Percentiles rank a stretch among this genome's conserved stretches.
These are phyloP conservation scores for Schrenkiella parvula DNA, from an alignment of 345 rosid genomes.

Conservation along the genomic window DNA sequence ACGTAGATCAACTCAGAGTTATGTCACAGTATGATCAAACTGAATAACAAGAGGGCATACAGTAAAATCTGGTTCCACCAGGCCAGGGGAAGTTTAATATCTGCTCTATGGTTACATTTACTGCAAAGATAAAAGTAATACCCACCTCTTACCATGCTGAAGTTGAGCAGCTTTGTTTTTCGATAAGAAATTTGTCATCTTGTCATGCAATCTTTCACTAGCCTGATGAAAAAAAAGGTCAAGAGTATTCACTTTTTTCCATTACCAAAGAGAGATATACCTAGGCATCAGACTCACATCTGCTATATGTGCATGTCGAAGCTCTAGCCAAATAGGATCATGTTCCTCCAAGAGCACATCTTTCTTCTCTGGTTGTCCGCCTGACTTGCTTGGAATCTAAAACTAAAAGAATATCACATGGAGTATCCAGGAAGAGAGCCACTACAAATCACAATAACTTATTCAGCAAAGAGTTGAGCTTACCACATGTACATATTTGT, in stretches of 20 bases:
- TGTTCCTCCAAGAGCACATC: constrained; percentile 99
- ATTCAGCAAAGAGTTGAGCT: constrained; percentile 24
- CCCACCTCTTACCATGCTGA: constrained; percentile 88
- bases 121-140: constrained; percentile 17
- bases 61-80: background rate
- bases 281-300: constrained; percentile 56
- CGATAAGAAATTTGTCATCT: constrained; percentile 87
- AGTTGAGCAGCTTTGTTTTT: constrained; percentile 99
- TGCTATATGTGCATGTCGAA: constrained; percentile 96
- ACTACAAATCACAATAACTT: constrained; percentile 14
- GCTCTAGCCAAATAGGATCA: constrained; percentile 98
- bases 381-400: constrained; percentile 79
- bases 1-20: background rate
- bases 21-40: constrained; percentile 9
- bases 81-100: background rate
- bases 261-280: constrained; percentile 6
- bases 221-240: constrained; percentile 58
- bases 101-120: background rate
- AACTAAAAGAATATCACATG: constrained; percentile 30
- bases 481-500: constrained; percentile 96
- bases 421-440: constrained; percentile 31
- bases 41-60: background rate
- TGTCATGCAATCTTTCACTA: constrained; percentile 85
- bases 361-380: constrained; percentile 82
- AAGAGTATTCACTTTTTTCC: constrained; percentile 23